phyloP scores from a whole-genome alignment of 208 protist species.

The Porcisia hertigi region DNA sequence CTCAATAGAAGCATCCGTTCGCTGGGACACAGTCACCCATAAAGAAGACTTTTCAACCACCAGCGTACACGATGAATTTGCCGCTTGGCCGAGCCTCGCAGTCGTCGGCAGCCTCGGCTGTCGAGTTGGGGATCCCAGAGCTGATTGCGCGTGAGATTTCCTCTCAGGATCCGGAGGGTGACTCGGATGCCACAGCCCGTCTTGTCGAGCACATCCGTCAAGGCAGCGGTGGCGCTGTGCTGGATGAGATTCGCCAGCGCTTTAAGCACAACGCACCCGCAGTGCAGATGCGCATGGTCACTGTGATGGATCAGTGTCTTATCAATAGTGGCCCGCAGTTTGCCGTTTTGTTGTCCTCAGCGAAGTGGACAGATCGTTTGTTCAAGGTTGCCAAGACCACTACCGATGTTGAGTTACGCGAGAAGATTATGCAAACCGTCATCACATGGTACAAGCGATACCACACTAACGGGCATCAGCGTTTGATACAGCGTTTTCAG shows the following conservation, averaged over 20 bases:
- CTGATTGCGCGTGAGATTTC: conserved; percentile 37
- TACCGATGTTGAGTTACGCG: conserved; percentile 38
- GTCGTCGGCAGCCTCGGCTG: background rate
- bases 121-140: conserved; percentile 24
- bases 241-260: conserved; percentile 74
- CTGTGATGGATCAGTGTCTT: conserved; percentile 77
- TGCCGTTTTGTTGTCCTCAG: conserved; percentile 71
- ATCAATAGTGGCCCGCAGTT: conserved; percentile 77
- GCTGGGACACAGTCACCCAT: background rate
- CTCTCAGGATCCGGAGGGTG: conserved; percentile 46
- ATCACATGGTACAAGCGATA: conserved; percentile 83
- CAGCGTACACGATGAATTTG: background rate
- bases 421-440: conserved; percentile 71
- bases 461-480: conserved; percentile 74
- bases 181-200: conserved; percentile 47
- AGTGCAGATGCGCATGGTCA: conserved; percentile 68
- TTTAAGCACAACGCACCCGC: conserved; percentile 69
- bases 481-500: conserved; percentile 70
- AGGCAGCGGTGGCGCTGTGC: conserved; percentile 56
- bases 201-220: conserved; percentile 75
- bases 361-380: conserved; percentile 89
- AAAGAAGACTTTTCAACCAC: background rate
- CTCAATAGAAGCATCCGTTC: background rate
- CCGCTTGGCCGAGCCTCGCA: background rate
- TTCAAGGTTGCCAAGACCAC: conserved; percentile 86